phyloP scores from a whole-genome alignment of 306 rosid genomes.

The Malus fusca region DNA sequence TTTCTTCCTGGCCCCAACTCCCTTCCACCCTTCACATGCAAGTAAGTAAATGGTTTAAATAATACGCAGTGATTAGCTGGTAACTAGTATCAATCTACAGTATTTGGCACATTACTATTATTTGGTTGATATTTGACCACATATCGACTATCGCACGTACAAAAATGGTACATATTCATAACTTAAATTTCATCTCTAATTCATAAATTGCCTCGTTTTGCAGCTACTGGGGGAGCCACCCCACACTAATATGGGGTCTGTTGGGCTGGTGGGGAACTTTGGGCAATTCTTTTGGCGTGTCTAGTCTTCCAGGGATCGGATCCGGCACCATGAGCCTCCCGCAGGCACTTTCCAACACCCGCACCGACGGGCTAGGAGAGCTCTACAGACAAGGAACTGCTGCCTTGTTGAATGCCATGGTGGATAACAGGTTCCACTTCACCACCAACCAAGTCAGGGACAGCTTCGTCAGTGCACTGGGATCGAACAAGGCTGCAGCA shows the following conservation, averaged over 20 bases:
- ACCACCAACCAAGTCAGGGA: slow-evolving; percentile 66
- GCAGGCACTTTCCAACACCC: slow-evolving; percentile 79
- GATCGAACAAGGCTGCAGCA: slow-evolving; percentile 67
- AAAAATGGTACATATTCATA: background rate
- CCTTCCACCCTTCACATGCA: slow-evolving; percentile 73
- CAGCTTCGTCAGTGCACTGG: slow-evolving; percentile 44
- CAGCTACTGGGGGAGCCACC: slow-evolving; percentile 89
- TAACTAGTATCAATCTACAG: background rate
- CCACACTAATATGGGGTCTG: slow-evolving; percentile 68
- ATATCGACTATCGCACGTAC: background rate
- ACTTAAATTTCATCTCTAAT: background rate
- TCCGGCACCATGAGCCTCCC: slow-evolving; percentile 41
- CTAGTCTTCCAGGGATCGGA: slow-evolving; percentile 53
- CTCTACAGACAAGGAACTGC: slow-evolving; percentile 84
- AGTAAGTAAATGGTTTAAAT: slow-evolving; percentile 38
- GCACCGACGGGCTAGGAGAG: slow-evolving; percentile 64
- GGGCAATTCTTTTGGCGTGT: slow-evolving; percentile 60
- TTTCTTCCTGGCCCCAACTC: slow-evolving; percentile 53
- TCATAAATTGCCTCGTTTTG: background rate
- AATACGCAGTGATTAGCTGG: background rate
- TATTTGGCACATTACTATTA: background rate
- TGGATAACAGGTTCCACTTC: slow-evolving; percentile 64
- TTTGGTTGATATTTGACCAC: background rate
- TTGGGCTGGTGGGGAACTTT: slow-evolving; percentile 92
- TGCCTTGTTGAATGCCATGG: slow-evolving; percentile 70